Base-by-base conservation (phyloP, 2,329 filamentous ascomycete species). In the Aureobasidium sp. region DNA sequence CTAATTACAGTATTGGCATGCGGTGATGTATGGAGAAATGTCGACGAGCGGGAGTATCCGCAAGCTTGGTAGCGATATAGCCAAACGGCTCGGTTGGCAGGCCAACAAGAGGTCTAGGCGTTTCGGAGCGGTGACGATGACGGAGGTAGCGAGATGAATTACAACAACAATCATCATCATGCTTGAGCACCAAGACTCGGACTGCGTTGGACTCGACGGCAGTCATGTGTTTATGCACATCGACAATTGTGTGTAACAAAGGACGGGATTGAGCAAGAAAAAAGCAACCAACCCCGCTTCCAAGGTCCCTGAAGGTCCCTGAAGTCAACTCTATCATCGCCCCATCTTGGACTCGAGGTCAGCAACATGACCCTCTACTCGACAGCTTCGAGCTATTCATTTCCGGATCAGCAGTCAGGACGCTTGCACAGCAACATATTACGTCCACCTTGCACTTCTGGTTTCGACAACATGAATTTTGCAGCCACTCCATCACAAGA, bases 151-250 rank as follows among this genome's bases (percentile, higher is more conserved):
- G 29, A 46, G 53, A 46, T 47, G 46, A 48, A 37, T 59, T 59
- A 46, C 55, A 59, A 59, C 43, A 59, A 59, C 55, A 59, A 59
- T 34, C 43, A 59, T 47, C 55, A 47, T 59, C 55, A 47, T 59
- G 41, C 26, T 47, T 44, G 26, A 2, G 7, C n/a, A 52, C 20
- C 26, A n/a, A 34, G 20, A 36, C 43, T 59, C 20, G 41, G 32
- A n/a, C 32, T 8, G 29, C 15, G 10, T 27, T 20, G 17, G 7
- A 47, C 13, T 29, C n/a, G 32, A 46, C 12, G 5, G 17, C 41
- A 47, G 43, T 46, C 27, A 59, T 46, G 41, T 46, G 13, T 17
- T 59, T 36, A 37, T 59, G 55, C 55, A 59, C 7, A n/a, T 37
- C 29, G 55, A 47, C 17, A 13, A 27, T 37, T 37, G 20, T 24